Conservation (phyloP, 2,329 filamentous ascomycete species). For the Trichoderma breve region DNA sequence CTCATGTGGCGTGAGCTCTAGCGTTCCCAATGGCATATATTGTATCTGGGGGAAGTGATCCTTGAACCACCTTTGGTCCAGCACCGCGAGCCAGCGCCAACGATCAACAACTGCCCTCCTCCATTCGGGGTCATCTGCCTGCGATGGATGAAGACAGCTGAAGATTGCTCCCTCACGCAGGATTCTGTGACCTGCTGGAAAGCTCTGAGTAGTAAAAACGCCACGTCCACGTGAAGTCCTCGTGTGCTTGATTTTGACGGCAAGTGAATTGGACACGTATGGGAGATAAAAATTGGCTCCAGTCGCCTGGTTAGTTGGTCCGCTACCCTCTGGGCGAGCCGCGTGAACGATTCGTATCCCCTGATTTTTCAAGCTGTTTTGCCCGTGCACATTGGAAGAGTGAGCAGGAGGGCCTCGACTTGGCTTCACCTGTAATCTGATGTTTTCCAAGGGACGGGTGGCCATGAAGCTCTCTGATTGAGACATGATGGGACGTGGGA, state of each 20-base stretch:
- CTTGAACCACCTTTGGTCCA: not conserved
- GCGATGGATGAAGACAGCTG: constrained; percentile 19
- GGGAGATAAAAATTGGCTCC: not conserved
- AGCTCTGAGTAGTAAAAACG: constrained; percentile 23
- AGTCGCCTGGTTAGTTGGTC: not conserved
- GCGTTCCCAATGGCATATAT: constrained; percentile 1
- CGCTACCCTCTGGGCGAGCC: not conserved
- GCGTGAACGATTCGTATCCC: not conserved
- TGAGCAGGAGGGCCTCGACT: not conserved
- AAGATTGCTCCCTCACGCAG: constrained; percentile 25
- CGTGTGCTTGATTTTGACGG: constrained; percentile 20
- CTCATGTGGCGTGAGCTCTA: not conserved
- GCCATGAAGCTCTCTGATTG: not conserved
- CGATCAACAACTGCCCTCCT: not conserved
- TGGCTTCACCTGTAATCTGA: not conserved
- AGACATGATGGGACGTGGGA: not conserved
- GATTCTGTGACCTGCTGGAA: constrained; percentile 21
- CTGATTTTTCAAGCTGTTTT: not conserved
- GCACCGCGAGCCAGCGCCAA: constrained; percentile 22
- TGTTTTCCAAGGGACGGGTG: not conserved
- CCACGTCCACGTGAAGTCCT: constrained; percentile 20
- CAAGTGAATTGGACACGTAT: not conserved
- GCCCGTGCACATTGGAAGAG: not conserved
- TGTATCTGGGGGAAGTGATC: constrained; percentile 21
- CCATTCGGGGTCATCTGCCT: constrained; percentile 8